Evolutionary conservation across 768 basidiomycete species (phyloP), one percentile per base, ranked within the genome.

Genomic region (Pleurotus pulmonarius): DNA sequence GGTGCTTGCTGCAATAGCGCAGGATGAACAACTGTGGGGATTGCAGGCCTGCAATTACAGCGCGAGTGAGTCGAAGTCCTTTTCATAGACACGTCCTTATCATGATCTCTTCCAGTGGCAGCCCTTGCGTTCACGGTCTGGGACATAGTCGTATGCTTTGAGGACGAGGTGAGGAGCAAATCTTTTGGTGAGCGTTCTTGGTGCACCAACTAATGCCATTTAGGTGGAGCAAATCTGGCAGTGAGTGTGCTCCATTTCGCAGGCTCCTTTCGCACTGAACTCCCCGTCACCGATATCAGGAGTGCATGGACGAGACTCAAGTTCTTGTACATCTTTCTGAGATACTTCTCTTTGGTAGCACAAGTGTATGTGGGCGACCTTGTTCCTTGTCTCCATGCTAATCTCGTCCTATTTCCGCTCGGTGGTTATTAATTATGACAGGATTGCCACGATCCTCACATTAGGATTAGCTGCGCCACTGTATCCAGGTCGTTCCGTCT

Each of bases 11-110:
- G 16, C 26, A 16, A 37, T 55, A 13, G 43, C 52, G 6, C 58
- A 56, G 46, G 53, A 55, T 55, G 54, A 46, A 15, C 54, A 55
- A 20, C 54, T 55, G 24, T 59, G 48, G 37, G 66, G 66, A 13
- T 55, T 65, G 46, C 61, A 60, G 49, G 47, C 49, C 20, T 65
- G 65, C 58, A 65, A 67, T 53, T 67, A 65, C 58, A 64, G 60
- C 39, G 60, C 61, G 6, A 60, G 66, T 65, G 26, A 59, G 66
- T 59, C 29, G 29, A 34, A 34, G 29, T 34, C 29, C 29, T 34
- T 9, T 34, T 34, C 29, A 5, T 20, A n/a, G 26, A 29, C 44
- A 56, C 24, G 25, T 18, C 9, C 16, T 24, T 20, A 52, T 22
- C 41, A 16, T 22, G 25, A 16, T 38, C 57, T 45, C 12, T 40